Evolutionary conservation across 768 basidiomycete genomes (phyloP), one percentile per base, ranked within the genome.

Genomic region (Strobilomyces echinocephalus): DNA sequence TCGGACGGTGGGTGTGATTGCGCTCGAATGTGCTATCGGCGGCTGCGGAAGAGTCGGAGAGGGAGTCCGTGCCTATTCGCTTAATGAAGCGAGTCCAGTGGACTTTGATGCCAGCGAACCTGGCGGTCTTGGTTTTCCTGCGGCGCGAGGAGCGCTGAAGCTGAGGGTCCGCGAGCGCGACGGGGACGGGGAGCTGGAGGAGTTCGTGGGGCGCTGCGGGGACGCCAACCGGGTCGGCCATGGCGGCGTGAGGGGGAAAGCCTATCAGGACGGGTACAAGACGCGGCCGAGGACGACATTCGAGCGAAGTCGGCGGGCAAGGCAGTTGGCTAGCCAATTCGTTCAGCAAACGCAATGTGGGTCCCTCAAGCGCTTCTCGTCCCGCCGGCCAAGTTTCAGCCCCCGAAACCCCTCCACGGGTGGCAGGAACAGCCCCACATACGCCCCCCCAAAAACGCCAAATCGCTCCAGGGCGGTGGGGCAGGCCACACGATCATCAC

Each of bases 51-150:
- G 79, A 80, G 39, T 73, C 78, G 5, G 82, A 83, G 11, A 80
- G 83, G 1, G 77, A 72, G n/a, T 78, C 81, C 1, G 79, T 74
- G 26, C 82, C 79, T 31, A 86, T 71, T 33, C 78, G 79, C 57
- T 73, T 76, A 65, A 75, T 74, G 66, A 87, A 74, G 35, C 67
- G 73, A 2, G 72, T 73, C 82, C 79, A 85, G 30, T 76, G 72
- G 8, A 72, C 69, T 39, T 64, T 67, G 54, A 79, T 59, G 20
- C 63, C 60, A 41, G 60, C 67, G 52, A 80, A 70, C 34, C 75
- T 72, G 46, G 74, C 69, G 31, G 69, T 72, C 62, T 70, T 77
- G 62, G 63, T 63, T 35, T 58, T 69, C 46, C 69, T 70, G 51
- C 62, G 66, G 34, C 58, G 59, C 50, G 51, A 41, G 8, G 69